These are phyloP conservation scores for Laburnicola sp. DNA, from an alignment of 2,329 filamentous ascomycete genomes.

Conservation along the genomic window DNA sequence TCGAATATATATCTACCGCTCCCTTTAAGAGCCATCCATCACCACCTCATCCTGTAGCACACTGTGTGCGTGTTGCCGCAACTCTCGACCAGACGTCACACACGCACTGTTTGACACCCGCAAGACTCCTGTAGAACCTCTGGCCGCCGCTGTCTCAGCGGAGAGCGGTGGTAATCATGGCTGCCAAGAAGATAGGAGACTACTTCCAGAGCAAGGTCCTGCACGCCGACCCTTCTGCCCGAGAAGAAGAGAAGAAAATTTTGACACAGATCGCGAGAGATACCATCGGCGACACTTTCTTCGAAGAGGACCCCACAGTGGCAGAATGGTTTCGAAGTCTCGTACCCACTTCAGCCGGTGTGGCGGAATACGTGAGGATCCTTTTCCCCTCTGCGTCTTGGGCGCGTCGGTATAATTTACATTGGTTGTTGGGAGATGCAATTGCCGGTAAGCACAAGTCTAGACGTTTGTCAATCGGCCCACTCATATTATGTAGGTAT, in stretches of 20 bases:
- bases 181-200: background rate
- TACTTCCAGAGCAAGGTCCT: slow-evolving; percentile 15
- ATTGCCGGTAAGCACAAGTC: slow-evolving; percentile 30
- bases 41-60: too few relatives aligned
- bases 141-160: background rate
- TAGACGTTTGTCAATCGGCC: too few relatives aligned
- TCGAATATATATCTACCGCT: too few relatives aligned
- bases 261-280: slow-evolving; percentile 24
- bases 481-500: slow-evolving; percentile 38
- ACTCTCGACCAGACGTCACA: too few relatives aligned
- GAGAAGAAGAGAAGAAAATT: slow-evolving; percentile 16
- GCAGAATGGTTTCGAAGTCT: slow-evolving; percentile 32
- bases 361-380: slow-evolving; percentile 27
- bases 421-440: slow-evolving; percentile 36
- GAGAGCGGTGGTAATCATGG: background rate
- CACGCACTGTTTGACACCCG: too few relatives aligned
- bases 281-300: slow-evolving; percentile 26
- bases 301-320: slow-evolving; percentile 36
- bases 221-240: slow-evolving; percentile 18
- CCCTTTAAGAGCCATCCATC: too few relatives aligned
- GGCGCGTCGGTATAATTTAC: slow-evolving; percentile 34
- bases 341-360: slow-evolving; percentile 27
- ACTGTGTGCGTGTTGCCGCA: too few relatives aligned
- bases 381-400: slow-evolving; percentile 36
- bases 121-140: too few relatives aligned